Percentiles rank a stretch among this genome's conserved stretches.
Evolutionary conservation across 768 basidiomycete genomes (phyloP).

Genomic region (Strobilomyces dryophilus): DNA sequence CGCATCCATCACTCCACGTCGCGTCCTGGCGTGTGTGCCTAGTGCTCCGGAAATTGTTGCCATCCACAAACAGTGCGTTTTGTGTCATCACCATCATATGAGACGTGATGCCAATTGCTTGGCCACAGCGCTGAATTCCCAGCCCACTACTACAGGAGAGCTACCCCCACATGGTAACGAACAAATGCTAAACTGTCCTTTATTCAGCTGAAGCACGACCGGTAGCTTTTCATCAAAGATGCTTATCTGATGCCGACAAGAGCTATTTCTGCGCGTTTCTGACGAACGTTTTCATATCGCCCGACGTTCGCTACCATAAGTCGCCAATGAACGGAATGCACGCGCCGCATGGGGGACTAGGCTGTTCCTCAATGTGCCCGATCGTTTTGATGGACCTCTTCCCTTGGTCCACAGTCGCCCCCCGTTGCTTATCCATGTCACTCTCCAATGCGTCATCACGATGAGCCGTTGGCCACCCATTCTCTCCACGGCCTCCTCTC

Average conservation of each 20-base stretch:
- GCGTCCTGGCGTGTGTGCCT: background rate
- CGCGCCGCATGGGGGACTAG: slow-evolving; percentile 13
- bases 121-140: background rate
- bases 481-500: slow-evolving; percentile 9
- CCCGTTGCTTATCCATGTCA: background rate
- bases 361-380: slow-evolving; percentile 11
- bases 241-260: slow-evolving; percentile 22
- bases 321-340: slow-evolving; percentile 5
- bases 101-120: background rate
- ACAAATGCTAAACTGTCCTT: slow-evolving; percentile 5
- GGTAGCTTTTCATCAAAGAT: slow-evolving; percentile 20
- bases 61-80: slow-evolving; percentile 18
- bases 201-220: slow-evolving; percentile 15
- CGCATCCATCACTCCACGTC: slow-evolving; percentile 8
- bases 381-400: slow-evolving; percentile 9
- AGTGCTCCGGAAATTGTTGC: slow-evolving; percentile 20
- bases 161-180: slow-evolving; percentile 17
- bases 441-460: slow-evolving; percentile 2
- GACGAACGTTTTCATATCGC: slow-evolving; percentile 25
- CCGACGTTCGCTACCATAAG: slow-evolving; percentile 13
- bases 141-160: slow-evolving; percentile 12
- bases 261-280: slow-evolving; percentile 13
- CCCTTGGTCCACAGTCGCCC: background rate
- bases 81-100: slow-evolving; percentile 3
- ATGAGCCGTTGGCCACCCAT: background rate